Evolutionary conservation across 495 filamentous ascomycete genomes (phyloP).

Genomic region (Xylaria longipes): DNA sequence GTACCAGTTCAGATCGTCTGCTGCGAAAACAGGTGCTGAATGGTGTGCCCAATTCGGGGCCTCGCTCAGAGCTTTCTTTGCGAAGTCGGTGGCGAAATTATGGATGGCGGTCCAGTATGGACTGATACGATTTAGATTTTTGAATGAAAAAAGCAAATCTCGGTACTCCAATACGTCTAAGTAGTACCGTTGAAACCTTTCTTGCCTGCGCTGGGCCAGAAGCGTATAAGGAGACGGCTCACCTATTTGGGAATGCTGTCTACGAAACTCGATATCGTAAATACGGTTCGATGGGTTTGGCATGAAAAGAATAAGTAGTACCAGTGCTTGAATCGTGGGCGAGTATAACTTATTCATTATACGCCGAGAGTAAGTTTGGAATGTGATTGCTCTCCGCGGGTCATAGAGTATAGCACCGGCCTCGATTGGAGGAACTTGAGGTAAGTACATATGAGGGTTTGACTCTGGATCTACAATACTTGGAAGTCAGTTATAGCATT

Average conservation of each 20-base stretch:
- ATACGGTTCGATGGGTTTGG: not conserved
- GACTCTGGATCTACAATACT: constrained; percentile 1
- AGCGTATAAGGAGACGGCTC: not conserved
- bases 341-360: not conserved
- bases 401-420: not conserved
- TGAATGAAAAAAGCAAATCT: not conserved
- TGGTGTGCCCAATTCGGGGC: constrained; percentile 5
- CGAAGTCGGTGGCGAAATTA: not conserved
- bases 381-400: not conserved
- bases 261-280: not conserved
- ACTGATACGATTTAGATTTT: not conserved
- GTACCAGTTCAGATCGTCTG: not conserved
- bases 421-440: not conserved
- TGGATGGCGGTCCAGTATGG: not conserved
- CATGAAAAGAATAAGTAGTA: constrained; percentile 9
- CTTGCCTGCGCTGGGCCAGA: not conserved
- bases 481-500: too few species aligned
- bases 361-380: not conserved
- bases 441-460: not conserved
- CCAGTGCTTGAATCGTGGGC: not conserved
- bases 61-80: not conserved
- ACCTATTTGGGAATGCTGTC: not conserved
- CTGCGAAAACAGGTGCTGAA: not conserved
- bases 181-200: not conserved
- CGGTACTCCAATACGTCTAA: not conserved